Base-by-base conservation (phyloP, 2,329 filamentous ascomycete species). In the Penicillium sp. region DNA sequence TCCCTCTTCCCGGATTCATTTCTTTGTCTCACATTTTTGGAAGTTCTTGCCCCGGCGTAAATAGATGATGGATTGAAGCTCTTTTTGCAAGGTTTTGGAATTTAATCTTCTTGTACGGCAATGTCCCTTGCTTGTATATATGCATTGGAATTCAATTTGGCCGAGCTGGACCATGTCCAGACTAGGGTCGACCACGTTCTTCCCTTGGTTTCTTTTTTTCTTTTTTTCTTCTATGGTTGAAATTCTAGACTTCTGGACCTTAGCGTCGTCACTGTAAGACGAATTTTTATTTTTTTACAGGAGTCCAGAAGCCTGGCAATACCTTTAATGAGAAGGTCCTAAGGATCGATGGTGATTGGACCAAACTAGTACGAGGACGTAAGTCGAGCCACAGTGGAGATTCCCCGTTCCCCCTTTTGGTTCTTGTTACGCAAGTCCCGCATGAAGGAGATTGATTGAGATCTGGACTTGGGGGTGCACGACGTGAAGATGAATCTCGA, bases 51-150 rank as follows among this genome's bases (percentile, higher is more conserved):
- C 42, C 33, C 27, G 60, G 60, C 60, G 60, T 62, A 62, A 27
- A 62, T 62, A 62, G 54, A 63, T 48, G 37, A 52, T 59, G 54
- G 52, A 55, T 57, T 45, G 56, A 45, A 31, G 19, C 52, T 53
- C 47, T 27, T 49, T 44, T 39, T 16, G 6, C n/a, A 39, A 10
- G n/a, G 35, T n/a, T 39, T n/a, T 16, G 5, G 29, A 39, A 39
- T 39, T 39, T 19, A 39, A 39, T 39, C 16, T 39, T 45, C 51
- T 49, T 39, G 21, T 31, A 53, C 42, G 49, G 53, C 46, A 21
- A 31, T 49, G 54, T 55, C 43, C 35, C 44, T 55, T 37, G 33
- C 39, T 22, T 26, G 54, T 59, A 54, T 48, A 59, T 59, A 54
- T 54, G 48, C 39, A 56, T 37, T 53, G 47, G 9, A 50, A 43